Conservation (phyloP, 2,329 filamentous ascomycete species). For the Fusarium sororula region DNA sequence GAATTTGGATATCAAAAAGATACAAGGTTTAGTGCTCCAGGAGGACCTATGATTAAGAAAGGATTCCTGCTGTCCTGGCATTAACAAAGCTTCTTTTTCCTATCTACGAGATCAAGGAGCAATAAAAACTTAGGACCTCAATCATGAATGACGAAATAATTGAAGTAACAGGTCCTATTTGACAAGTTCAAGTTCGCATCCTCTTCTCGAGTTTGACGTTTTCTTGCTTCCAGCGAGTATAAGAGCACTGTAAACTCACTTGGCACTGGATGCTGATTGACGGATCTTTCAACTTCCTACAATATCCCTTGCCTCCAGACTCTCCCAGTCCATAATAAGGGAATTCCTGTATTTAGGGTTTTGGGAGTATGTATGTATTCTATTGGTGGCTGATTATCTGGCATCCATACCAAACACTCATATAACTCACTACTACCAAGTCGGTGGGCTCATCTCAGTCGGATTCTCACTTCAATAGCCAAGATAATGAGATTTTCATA, state of each 20-base stretch:
- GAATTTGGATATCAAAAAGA: neutral
- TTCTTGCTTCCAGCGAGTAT: neutral
- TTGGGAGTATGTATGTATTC: neutral
- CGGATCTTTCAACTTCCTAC: neutral
- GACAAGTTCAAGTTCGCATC: neutral
- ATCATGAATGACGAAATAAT: neutral
- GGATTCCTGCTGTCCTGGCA: neutral
- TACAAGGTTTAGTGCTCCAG: neutral
- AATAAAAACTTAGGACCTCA: neutral
- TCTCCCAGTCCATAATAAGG: no score
- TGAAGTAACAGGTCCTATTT: neutral
- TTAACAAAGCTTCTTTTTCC: neutral
- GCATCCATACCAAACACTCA: neutral
- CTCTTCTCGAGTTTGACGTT: neutral
- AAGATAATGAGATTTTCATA: neutral
- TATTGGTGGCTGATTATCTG: neutral
- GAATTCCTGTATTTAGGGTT: neutral
- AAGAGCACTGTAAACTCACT: neutral
- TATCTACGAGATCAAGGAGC: neutral
- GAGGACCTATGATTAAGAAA: neutral
- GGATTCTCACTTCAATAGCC: neutral
- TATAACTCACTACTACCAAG: neutral
- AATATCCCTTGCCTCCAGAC: neutral
- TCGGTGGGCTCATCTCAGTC: neutral
- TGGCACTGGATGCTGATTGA: neutral